Conservation (phyloP, 768 basidiomycete species). For the Lepiota subincarnata region DNA sequence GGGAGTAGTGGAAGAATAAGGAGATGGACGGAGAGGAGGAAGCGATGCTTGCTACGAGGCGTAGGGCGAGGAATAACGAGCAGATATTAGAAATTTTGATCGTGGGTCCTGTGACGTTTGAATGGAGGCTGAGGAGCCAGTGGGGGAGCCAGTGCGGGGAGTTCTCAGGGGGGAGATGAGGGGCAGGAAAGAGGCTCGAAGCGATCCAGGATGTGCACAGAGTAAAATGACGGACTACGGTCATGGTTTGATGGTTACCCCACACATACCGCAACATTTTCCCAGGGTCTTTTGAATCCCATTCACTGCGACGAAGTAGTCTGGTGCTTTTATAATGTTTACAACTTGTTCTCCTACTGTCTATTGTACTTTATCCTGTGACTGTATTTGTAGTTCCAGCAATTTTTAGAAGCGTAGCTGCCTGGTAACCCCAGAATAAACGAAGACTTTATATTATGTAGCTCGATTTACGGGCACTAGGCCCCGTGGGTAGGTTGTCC, state of each 20-base stretch:
- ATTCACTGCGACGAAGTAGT: constrained; percentile 1
- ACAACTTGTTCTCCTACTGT: no score
- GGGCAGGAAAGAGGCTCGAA: constrained; percentile 49
- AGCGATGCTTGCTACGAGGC: constrained; percentile 38
- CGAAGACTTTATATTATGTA: no score
- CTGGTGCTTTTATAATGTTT: no score
- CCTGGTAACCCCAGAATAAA: no score
- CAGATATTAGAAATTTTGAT: constrained; percentile 65
- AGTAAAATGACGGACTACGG: constrained; percentile 46
- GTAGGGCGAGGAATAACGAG: constrained; percentile 74
- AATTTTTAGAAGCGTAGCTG: no score
- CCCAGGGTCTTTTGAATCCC: constrained; percentile 20
- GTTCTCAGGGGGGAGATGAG: constrained; percentile 49
- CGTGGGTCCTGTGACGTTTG: constrained; percentile 71
- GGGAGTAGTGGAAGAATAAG: constrained; percentile 52
- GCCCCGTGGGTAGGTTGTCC: no score
- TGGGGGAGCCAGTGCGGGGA: constrained; percentile 50
- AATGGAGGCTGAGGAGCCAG: constrained; percentile 70
- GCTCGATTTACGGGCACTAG: no score
- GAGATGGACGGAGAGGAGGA: constrained; percentile 36
- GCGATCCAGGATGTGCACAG: constrained; percentile 45
- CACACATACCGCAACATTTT: constrained; percentile 22
- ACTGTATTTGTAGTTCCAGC: no score
- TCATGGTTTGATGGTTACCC: constrained; percentile 48
- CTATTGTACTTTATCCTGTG: no score